Percentiles rank a stretch among this genome's conserved stretches.
These are phyloP conservation scores for Bacidia rubella DNA, from an alignment of 495 filamentous ascomycete species.

Conservation along the genomic window DNA sequence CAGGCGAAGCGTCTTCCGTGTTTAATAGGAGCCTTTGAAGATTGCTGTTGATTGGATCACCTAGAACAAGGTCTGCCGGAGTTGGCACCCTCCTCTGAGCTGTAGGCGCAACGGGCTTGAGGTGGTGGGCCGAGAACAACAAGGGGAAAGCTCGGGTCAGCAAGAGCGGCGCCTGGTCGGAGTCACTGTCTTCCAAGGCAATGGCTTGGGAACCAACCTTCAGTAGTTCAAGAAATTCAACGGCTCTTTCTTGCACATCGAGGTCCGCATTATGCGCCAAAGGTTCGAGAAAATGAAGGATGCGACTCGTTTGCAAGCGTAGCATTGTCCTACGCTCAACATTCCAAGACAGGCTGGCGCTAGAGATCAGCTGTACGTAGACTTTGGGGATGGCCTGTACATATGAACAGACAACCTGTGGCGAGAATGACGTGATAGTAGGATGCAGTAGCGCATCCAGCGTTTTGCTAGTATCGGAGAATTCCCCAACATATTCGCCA, in stretches of 20 bases:
- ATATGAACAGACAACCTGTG: slow-evolving; percentile 55
- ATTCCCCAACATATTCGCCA: slow-evolving; percentile 66
- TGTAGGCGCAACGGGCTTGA: slow-evolving; percentile 75
- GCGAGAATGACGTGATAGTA: slow-evolving; percentile 43
- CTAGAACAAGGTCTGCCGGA: slow-evolving; percentile 58
- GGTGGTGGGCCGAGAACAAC: slow-evolving; percentile 69
- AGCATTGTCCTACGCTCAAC: slow-evolving; percentile 51
- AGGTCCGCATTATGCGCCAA: slow-evolving; percentile 68
- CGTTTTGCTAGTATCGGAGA: slow-evolving; percentile 50
- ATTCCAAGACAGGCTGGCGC: slow-evolving; percentile 45
- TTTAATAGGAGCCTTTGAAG: slow-evolving; percentile 48
- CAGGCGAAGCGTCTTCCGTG: slow-evolving; percentile 38
- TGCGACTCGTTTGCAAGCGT: slow-evolving; percentile 59
- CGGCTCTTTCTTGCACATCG: slow-evolving; percentile 91
- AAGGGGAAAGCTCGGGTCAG: slow-evolving; percentile 79
- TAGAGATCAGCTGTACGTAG: slow-evolving; percentile 49
- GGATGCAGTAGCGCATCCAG: slow-evolving; percentile 59
- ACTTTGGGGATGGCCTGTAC: slow-evolving; percentile 83
- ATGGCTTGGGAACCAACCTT: slow-evolving; percentile 72
- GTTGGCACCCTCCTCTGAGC: slow-evolving; percentile 81
- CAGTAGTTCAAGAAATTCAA: slow-evolving; percentile 82
- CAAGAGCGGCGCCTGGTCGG: slow-evolving; percentile 58
- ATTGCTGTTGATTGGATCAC: slow-evolving; percentile 68
- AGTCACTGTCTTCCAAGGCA: slow-evolving; percentile 40
- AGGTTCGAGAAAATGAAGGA: slow-evolving; percentile 68